Percentiles rank a stretch among this genome's conserved stretches.
Evolutionary conservation across 768 basidiomycete species (phyloP).

Genomic region (Trametes elegans): DNA sequence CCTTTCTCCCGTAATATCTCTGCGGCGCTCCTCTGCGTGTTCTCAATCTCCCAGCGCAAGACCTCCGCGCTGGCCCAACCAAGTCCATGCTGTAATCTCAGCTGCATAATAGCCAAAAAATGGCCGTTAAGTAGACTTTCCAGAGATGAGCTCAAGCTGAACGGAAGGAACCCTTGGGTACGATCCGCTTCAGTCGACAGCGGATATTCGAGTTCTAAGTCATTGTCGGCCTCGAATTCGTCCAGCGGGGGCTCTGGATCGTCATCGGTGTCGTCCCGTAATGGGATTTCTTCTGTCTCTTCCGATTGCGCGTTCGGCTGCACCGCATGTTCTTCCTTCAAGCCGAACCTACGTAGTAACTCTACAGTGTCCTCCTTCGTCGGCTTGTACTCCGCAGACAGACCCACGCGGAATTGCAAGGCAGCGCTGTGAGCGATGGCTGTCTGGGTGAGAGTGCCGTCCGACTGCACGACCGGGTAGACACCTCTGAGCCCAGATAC

Average conservation of each 20-base stretch:
- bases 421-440: slow-evolving; percentile 36
- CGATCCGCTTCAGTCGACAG: too few species aligned
- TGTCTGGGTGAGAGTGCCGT: slow-evolving; percentile 38
- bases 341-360: slow-evolving; percentile 47
- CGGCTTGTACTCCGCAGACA: slow-evolving; percentile 62
- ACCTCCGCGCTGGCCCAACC: slow-evolving; percentile 73
- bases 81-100: slow-evolving; percentile 48
- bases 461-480: slow-evolving; percentile 50
- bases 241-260: neutral
- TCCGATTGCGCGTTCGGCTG: neutral
- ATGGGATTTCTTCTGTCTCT: neutral
- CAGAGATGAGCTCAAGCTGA: slow-evolving; percentile 62
- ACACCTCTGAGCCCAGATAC: slow-evolving; percentile 52
- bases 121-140: slow-evolving; percentile 59
- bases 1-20: slow-evolving; percentile 36
- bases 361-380: slow-evolving; percentile 45
- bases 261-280: slow-evolving; percentile 24
- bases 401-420: slow-evolving; percentile 60
- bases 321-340: slow-evolving; percentile 42
- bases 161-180: slow-evolving; percentile 50
- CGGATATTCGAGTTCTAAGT: slow-evolving; percentile 23
- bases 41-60: slow-evolving; percentile 45
- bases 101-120: slow-evolving; percentile 51
- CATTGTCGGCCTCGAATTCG: slow-evolving; percentile 22
- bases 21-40: slow-evolving; percentile 39